Base-by-base conservation (phyloP, 768 basidiomycete genomes). In the Suillus subaureus region DNA sequence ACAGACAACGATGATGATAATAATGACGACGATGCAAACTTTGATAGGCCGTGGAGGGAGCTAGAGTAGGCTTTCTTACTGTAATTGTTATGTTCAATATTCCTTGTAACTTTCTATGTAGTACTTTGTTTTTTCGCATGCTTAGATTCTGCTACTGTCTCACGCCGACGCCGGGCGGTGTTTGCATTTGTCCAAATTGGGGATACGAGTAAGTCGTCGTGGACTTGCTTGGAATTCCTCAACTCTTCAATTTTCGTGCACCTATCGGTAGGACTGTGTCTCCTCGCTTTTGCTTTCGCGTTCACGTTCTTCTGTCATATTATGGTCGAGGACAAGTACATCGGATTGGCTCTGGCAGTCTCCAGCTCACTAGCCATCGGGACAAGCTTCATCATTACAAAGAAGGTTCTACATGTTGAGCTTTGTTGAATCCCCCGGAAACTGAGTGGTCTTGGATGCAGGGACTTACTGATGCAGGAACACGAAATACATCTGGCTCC, bases 321-420 rank as follows among this genome's bases (percentile, higher is more conserved):
- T 21, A 91, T 92, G 89, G 80, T 94, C 31, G 94, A 97, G 71
- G 97, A 97, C 81, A 97, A 96, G 81, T 97, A 95, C 76, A 94
- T 98, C 58, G 97, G 97, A 39, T 86, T 99, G 61, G 85, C 87
- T 31, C 87, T 99, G 63, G 96, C 97, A 62, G 79, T 99, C 58
- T 88, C 89, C 23, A 87, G 94, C 70, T 92, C 93, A 15, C 73
- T 93, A 31, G 89, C 92, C 65, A 99, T 99, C 70, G 97, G 97
- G 60, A 93, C 91, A 45, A 97, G 95, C 78, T 97, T 96, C 77
- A 97, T 99, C 74, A 97, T 99, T 75, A 99, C 97, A 21, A 99
- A 99, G 87, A 99, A 97, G 91, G 97, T 92, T 61, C 69, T 79
- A 56, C 12, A 2, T 45, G 28, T 51, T 15, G 47, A 52, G 31